Evolutionary conservation across 139 green algal genomes (phyloP), one percentile per base, ranked within the genome.

Genomic region (Trebouxia sp.): DNA sequence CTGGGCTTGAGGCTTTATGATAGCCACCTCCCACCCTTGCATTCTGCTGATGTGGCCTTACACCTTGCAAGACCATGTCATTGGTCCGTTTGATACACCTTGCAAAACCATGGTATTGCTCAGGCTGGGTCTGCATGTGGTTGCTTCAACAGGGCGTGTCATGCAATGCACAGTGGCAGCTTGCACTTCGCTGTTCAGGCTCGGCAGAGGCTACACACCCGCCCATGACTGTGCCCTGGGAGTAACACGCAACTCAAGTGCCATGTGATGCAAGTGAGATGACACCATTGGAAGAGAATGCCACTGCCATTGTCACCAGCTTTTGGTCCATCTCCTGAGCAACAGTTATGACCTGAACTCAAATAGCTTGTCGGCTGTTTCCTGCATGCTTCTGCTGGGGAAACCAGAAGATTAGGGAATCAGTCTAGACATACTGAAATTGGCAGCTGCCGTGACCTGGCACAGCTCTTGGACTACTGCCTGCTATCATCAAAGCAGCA

Each of bases 351-450:
- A n/a, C 55, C 55, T 66, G 24, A 66, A 66, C 55, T n/a, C 55
- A 66, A 6, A 66, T 66, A 66, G 55, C 55, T 66, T 66, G 55
- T 66, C 55, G 38, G 55, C 55, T 66, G 55, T 66, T 66, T 66
- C 55, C 55, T 66, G 55, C 55, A 66, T 66, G 55, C 55, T 66
- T 66, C 38, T 66, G 55, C 55, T n/a, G 37, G 55, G 38, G 55
- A 66, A 66, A 66, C 26, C 55, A 66, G 55, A 66, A 66, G 55
- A 66, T 66, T 66, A n/a, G 38, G 55, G 55, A 26, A n/a, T 66
- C 38, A n/a, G 55, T 66, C 55, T 66, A 66, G 55, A 66, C 55
- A 66, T 66, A 66, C 55, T 66, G 55, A 66, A n/a, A 66, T 66
- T 66, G 55, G 55, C 55, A 66, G n/a, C 55, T 66, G 55, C 55